A percentile compares a stretch with the other conserved stretches of the same genome.
These are phyloP conservation scores for Nannochloropsis gaditana DNA, from an alignment of 108 stramenopile genomes.

Conservation along the genomic window DNA sequence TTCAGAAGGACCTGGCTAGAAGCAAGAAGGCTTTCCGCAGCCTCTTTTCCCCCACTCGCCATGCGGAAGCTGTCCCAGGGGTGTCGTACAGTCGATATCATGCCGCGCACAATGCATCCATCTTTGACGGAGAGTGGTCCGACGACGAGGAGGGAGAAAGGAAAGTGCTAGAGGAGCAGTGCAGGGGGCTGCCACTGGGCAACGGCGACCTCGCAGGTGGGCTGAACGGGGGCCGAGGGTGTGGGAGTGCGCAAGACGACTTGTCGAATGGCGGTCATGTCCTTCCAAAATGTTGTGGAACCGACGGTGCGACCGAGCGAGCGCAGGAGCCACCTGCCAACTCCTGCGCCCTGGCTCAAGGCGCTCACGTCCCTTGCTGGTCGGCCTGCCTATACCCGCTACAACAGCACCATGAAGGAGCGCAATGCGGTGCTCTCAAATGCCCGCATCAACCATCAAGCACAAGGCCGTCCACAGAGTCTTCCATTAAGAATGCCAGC, in stretches of 20 bases:
- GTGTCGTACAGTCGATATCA: neutral
- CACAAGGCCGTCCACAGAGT: neutral
- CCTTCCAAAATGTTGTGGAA: no score
- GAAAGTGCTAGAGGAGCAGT: no score
- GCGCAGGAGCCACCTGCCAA: no score
- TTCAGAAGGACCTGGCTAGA: neutral
- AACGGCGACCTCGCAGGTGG: no score
- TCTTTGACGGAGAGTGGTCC: constrained; percentile 12
- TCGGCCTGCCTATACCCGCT: constrained; percentile 9
- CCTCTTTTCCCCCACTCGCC: neutral
- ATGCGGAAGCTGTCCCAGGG: neutral
- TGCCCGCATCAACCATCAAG: neutral
- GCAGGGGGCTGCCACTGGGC: no score
- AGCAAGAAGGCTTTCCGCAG: constrained; percentile 16
- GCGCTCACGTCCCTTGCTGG: neutral
- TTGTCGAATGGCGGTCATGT: no score
- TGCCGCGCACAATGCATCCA: neutral
- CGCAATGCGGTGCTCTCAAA: neutral
- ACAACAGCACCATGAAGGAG: neutral
- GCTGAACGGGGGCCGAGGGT: no score
- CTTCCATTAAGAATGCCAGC: neutral
- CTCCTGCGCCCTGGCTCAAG: no score
- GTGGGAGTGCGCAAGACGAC: no score
- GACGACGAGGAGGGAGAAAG: neutral
- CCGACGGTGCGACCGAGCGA: no score